phyloP scores from a whole-genome alignment of 345 rosid species.

The Conringia planisiliqua region DNA sequence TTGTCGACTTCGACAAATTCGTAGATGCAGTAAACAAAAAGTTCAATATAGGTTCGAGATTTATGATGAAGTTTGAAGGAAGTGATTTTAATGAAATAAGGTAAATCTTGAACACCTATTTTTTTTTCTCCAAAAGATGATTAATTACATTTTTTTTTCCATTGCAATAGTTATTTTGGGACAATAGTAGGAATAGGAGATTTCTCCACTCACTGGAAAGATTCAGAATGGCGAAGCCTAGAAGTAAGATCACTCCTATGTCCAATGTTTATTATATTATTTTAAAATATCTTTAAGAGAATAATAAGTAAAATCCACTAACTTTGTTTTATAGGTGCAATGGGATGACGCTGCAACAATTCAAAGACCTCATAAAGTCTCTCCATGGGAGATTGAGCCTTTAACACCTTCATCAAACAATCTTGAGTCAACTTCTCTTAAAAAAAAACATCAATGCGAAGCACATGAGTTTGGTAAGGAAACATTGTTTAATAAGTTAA shows the following conservation, averaged over 20 bases:
- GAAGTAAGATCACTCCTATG: neutral
- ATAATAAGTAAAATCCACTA: neutral
- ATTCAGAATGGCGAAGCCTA: neutral
- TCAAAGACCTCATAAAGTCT: conserved; percentile 54
- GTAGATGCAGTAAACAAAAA: conserved; percentile 49
- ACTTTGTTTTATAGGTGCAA: conserved; percentile 36
- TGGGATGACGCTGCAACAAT: conserved; percentile 59
- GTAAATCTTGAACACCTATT: neutral
- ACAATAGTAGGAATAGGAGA: neutral
- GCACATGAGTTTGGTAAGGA: neutral
- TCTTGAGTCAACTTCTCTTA: neutral
- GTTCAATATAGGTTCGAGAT: conserved; percentile 49
- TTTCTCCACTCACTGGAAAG: neutral
- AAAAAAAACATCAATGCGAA: neutral
- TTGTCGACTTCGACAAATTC: conserved; percentile 50
- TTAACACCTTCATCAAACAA: conserved; percentile 23
- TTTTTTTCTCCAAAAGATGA: neutral
- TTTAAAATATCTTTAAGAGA: neutral
- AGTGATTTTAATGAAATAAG: conserved; percentile 32
- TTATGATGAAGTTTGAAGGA: conserved; percentile 62
- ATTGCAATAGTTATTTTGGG: neutral
- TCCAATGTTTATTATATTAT: neutral
- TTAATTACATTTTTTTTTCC: neutral
- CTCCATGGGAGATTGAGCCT: conserved; percentile 60
- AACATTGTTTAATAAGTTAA: neutral